These are phyloP conservation scores for Plantago ovata DNA, from an alignment of 257 asterid genomes.

Conservation along the genomic window DNA sequence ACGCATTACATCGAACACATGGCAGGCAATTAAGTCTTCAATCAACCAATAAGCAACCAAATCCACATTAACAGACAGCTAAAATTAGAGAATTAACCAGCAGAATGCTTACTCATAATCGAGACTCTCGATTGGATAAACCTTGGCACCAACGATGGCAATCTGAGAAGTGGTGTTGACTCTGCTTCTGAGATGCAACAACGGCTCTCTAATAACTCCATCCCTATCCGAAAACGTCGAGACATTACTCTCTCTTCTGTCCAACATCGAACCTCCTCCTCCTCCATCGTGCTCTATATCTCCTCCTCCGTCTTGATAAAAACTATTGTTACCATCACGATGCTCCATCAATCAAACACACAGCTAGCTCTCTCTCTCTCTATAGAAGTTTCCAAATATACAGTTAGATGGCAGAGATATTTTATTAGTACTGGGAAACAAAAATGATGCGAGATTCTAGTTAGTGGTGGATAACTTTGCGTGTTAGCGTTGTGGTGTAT, in stretches of 20 bases:
- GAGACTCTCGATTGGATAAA: conserved; percentile 80
- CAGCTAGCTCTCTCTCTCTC: too few relatives aligned
- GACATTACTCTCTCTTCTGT: conserved; percentile 12
- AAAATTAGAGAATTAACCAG: not conserved
- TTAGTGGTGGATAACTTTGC: too few relatives aligned
- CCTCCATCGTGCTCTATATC: conserved; percentile 1
- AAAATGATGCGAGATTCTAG: not conserved
- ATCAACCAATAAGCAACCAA: not conserved
- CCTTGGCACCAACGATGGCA: conserved; percentile 72
- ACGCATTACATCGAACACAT: too few relatives aligned
- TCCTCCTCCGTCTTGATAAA: conserved; percentile 15
- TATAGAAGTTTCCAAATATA: not conserved
- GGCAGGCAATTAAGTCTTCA: not conserved
- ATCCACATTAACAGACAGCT: not conserved
- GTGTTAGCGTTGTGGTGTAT: too few relatives aligned
- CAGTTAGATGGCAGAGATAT: not conserved
- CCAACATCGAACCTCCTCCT: not conserved
- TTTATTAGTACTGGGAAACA: not conserved
- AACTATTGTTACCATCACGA: not conserved
- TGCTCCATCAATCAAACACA: not conserved
- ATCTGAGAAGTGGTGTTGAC: conserved; percentile 75
- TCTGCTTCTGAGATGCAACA: conserved; percentile 45
- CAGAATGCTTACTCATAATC: conserved; percentile 64
- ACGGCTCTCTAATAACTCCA: conserved; percentile 43
- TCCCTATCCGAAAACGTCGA: conserved; percentile 18